Percentiles rank a stretch among this genome's conserved stretches.
phyloP scores from a whole-genome alignment of 108 stramenopile species.

The Cyclotella sp. region DNA sequence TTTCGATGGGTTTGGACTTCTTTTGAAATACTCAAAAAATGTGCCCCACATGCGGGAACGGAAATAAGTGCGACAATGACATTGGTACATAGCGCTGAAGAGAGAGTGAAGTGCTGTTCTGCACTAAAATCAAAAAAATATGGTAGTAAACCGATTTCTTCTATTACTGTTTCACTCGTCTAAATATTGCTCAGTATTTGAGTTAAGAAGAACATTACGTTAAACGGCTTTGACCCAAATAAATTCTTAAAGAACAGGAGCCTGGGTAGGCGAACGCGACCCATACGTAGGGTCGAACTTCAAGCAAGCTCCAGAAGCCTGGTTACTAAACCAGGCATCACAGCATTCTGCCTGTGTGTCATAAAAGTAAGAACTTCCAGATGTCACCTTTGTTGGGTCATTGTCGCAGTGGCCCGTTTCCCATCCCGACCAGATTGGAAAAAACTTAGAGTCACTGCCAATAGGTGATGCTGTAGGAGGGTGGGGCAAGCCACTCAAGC shows the following conservation, averaged over 20 bases:
- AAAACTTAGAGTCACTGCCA: not conserved
- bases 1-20: too few relatives aligned
- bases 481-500: not conserved
- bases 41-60: too few relatives aligned
- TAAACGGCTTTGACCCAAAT: not conserved
- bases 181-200: too few relatives aligned
- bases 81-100: too few relatives aligned
- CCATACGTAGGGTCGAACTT: slow-evolving; percentile 7
- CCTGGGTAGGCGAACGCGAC: not conserved
- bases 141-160: not conserved
- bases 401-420: slow-evolving; percentile 11
- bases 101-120: not conserved
- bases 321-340: slow-evolving; percentile 10
- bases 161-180: not conserved
- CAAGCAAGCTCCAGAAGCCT: slow-evolving; percentile 5
- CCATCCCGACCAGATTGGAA: slow-evolving; percentile 18
- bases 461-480: slow-evolving; percentile 23
- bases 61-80: too few relatives aligned
- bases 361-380: slow-evolving; percentile 2
- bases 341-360: slow-evolving; percentile 3
- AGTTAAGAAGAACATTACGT: too few relatives aligned
- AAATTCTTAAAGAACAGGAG: not conserved
- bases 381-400: not conserved
- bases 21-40: too few relatives aligned
- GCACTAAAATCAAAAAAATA: not conserved